Conservation (phyloP, 148 eudicot species). For the Spergularia bocconei region DNA sequence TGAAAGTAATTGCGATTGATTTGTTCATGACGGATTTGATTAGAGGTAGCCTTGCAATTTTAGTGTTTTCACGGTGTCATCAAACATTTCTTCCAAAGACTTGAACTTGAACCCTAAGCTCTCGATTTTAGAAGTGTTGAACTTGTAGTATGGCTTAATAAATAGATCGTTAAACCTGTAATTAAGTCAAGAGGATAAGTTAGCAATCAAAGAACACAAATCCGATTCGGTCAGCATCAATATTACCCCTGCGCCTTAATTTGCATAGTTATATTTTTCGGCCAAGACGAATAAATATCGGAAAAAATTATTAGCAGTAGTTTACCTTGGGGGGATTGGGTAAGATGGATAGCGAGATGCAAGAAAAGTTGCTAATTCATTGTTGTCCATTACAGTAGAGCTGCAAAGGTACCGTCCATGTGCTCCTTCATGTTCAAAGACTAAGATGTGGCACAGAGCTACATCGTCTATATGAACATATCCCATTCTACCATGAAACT, state of each 20-base stretch:
- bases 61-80: conserved; percentile 67
- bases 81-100: conserved; percentile 83
- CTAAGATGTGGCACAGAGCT: conserved; percentile 74
- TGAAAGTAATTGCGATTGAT: not conserved
- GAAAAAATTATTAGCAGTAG: no score
- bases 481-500: conserved; percentile 94
- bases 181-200: not conserved
- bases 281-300: not conserved
- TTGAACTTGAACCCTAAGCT: conserved; percentile 85
- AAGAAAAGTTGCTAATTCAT: conserved; percentile 53
- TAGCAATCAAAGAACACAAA: not conserved
- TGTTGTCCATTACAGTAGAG: conserved; percentile 60
- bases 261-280: not conserved
- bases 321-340: conserved; percentile 65
- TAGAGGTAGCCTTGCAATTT: conserved; percentile 60
- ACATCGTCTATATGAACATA: conserved; percentile 91
- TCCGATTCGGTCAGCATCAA: no score
- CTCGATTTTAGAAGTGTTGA: conserved; percentile 57
- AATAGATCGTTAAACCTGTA: conserved; percentile 55
- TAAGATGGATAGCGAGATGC: conserved; percentile 65
- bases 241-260: no score
- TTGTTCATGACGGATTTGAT: not conserved
- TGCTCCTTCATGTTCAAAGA: conserved; percentile 67
- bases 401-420: conserved; percentile 79
- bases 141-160: conserved; percentile 65